A percentile compares a stretch with the other conserved stretches of the same genome.
phyloP scores from a whole-genome alignment of 768 basidiomycete genomes.

The Mycena epipterygia region DNA sequence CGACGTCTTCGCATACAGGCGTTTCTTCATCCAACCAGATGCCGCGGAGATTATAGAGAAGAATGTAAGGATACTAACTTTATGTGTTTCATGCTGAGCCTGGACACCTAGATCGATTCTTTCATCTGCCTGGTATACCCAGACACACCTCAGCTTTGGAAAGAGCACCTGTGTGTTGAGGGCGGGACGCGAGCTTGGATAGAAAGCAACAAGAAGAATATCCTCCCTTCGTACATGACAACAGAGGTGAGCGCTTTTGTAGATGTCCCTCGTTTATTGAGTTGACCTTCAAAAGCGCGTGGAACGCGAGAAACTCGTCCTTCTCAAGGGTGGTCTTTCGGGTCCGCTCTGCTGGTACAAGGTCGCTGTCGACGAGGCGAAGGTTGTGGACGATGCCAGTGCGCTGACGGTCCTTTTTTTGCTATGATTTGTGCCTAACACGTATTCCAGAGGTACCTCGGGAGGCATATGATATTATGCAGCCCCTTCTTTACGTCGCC shows the following conservation, averaged over 20 bases:
- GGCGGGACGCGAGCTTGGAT: conserved; percentile 55
- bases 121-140: conserved; percentile 52
- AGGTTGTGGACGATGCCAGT: conserved; percentile 52
- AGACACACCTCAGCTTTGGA: conserved; percentile 52
- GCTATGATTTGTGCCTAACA: neutral
- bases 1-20: conserved; percentile 12
- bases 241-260: conserved; percentile 41
- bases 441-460: neutral
- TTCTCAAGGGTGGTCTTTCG: conserved; percentile 46
- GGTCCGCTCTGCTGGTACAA: conserved; percentile 55
- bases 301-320: neutral
- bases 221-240: conserved; percentile 47
- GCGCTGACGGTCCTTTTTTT: neutral
- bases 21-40: conserved; percentile 40
- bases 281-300: neutral
- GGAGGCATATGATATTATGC: neutral
- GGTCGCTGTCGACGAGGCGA: conserved; percentile 40
- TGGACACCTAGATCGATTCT: conserved; percentile 35
- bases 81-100: neutral
- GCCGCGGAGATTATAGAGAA: conserved; percentile 51
- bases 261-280: neutral
- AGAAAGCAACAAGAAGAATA: conserved; percentile 43
- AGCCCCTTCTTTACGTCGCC: conserved; percentile 25
- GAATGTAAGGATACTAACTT: conserved; percentile 42
- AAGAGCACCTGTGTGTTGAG: conserved; percentile 49